Base-by-base conservation (phyloP, 148 eudicot genomes). In the Vaccinium myrtillus region DNA sequence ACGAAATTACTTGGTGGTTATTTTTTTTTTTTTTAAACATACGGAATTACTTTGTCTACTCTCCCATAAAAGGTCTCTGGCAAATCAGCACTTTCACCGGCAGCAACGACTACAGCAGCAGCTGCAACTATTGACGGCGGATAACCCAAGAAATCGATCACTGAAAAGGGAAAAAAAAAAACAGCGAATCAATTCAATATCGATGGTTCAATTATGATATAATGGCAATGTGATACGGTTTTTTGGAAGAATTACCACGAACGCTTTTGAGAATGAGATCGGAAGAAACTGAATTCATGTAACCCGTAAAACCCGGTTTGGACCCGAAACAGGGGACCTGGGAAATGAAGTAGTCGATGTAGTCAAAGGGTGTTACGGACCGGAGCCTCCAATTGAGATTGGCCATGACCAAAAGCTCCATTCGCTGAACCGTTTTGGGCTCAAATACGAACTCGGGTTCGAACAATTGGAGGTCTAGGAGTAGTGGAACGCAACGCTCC, bases 291-390 rank as follows among this genome's bases (percentile, higher is more conserved):
- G 83, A 70, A 8, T 58, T 25, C 21, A 84, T 1, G 7, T 13
- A 1, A 25, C 50, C 15, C 1, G 76, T 16, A 0, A 23, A 5
- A 39, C 55, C 77, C 43, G 81, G 59, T 2, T 86, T 15, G 49
- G 79, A 21, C 18, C 12, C 21, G 1, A 70, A 67, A 30, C 67
- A 14, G 14, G 85, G 46, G 70, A 89, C 79, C 83, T 74, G 83
- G 85, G 87, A 83, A 39, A 85, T 49, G 86, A 87, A 89, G 74
- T 85, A 84, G 75, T 85, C 43, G 54, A 89, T 83, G 71, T 51
- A 89, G 49, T 89, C 89, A 16, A 87, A 89, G 0, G 91, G 91
- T 10, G 91, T 89, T 16, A 87, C 84, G 0, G 89, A 85, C 27
- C 83, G 85, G 8, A 89, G 86, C 30, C 85, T 81, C 88, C 88